Evolutionary conservation across 495 filamentous ascomycete genomes (phyloP), one percentile per base, ranked within the genome.

Genomic region (Penicillium verhagenii): DNA sequence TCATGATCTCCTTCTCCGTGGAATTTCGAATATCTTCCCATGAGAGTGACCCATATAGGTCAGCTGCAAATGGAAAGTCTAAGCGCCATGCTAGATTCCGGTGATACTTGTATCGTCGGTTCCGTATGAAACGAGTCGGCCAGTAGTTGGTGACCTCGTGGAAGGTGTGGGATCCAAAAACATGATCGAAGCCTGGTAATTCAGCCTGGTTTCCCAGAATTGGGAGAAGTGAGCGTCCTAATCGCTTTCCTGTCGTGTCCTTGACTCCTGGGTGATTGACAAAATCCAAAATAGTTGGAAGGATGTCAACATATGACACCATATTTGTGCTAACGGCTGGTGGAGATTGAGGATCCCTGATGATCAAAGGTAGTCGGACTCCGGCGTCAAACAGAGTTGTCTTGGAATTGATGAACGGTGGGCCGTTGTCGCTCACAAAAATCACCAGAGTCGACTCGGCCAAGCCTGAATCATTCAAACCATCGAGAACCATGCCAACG

Each of bases 91-190:
- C 73, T 1, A 76, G 50, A 47, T 77, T 77, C 37, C 74, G 67
- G 47, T 77, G 74, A 50, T 77, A 77, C 45, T 77, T 77, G 59
- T 64, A 72, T 14, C 58, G 40, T 5, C 56, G 57, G 6, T 64
- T 66, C 33, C 74, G 64, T 5, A 76, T 31, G 57, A 67, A 66
- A 6, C 74, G 65, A 2, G 74, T 77, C 1, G 74, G 74, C 61
- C 65, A 77, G 52, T 76, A 77, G 53, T 76, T 76, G 19, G 65
- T 68, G 2, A 73, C 47, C 54, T 77, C 74, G 46, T 77, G 74
- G 59, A 77, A 76, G 10, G 74, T 77, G 52, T 77, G 74, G 10
- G 70, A 73, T 18, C 74, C 73, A 47, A 72, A 76, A n/a, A 76
- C 61, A 25, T 69, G 57, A 20, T 65, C 59, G 53, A 48, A 58